Base-by-base conservation (phyloP, 495 filamentous ascomycete genomes). In the Aspergillus sparsus region DNA sequence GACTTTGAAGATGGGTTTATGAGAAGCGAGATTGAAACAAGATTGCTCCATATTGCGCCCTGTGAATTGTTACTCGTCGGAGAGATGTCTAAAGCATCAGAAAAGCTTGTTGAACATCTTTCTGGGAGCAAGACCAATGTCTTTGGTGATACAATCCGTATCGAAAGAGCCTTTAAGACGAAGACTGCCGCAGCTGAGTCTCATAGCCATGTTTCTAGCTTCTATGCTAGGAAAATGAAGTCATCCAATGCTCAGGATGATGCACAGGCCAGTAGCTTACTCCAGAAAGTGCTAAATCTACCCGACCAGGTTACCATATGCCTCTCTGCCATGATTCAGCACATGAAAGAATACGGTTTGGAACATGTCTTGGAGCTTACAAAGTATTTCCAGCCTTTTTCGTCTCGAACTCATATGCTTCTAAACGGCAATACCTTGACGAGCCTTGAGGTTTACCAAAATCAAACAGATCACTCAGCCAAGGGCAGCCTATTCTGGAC, bases 1-100 rank as follows among this genome's bases (percentile, higher is more conserved):
- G 87, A 90, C 45, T 99, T 99, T 63, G 91, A 97, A 65, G 94
- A 99, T 66, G 92, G 95, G 3, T 99, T 98, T 74, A 99, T 98
- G 95, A 83, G 94, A 45, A 91, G 89, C 57, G 94, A 99, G 68
- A 90, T 98, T 49, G 94, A 99, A 74, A 98, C 94, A 0, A 80
- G 94, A 42, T 77, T 99, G 21, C 79, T 99, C 15, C 94, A 99
- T 69, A 95, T 99, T 62, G 89, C 93, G 1, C 94, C 94, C 1
- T 97, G 94, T 73, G 94, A 99, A 74, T 89, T 98, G 62, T 75
- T 99, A n/a, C 90, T 98, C 36, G 91, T 98, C 1, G 94, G 94
- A 11, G 89, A 96, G 7, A 82, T 97, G 27, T 93, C 93, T 7
- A 95, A 89, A 63, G 91, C 92, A 6, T 97, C 93, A 4, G 92